Base-by-base conservation (phyloP, 345 rosid species). In the Microthlaspi erraticum region DNA sequence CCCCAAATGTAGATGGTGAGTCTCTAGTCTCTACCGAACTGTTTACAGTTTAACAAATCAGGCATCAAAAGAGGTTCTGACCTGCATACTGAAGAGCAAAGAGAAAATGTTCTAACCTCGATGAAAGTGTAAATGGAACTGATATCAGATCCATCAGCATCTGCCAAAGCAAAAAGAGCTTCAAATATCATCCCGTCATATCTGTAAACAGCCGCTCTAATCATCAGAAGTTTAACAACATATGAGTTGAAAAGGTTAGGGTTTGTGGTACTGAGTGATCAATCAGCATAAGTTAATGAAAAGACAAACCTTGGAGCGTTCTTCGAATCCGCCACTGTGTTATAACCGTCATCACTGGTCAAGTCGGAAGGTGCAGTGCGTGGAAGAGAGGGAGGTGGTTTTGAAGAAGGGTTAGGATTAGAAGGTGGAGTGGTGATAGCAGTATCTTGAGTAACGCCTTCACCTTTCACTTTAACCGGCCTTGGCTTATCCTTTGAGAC, bases 151-250 rank as follows among this genome's bases (percentile, higher is more conserved):
- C 96, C 96, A 73, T 79, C 79, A 16, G 86, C 80, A 62, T 89
- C 89, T 11, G 82, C 84, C 67, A 84, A 78, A 10, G 78, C 73
- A 59, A 83, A 29, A 67, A 94, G 72, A 10, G 99, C 99, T 85
- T 94, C 97, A 67, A 83, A 82, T 70, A 94, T 91, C 88, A 87
- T 48, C 39, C 81, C 81, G 71, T 85, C 79, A 64, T 84, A 86
- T 84, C 91, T 89, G n/a, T 68, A 76, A 60, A 51, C 20, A 64
- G 39, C 8, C 1, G 36, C 43, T 10, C 29, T 26, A 5, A 3
- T 26, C 69, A 54, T 7, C 16, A 60, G 5, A 23, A 16, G 31
- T 17, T 52, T 6, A 74, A 17, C 43, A 61, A 44, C 2, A 23
- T 13, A 52, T 26, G 20, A 44, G 29, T 2, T 17, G 31, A 66